phyloP scores from a whole-genome alignment of 2,329 filamentous ascomycete species.

The Fusarium sulawesiense region DNA sequence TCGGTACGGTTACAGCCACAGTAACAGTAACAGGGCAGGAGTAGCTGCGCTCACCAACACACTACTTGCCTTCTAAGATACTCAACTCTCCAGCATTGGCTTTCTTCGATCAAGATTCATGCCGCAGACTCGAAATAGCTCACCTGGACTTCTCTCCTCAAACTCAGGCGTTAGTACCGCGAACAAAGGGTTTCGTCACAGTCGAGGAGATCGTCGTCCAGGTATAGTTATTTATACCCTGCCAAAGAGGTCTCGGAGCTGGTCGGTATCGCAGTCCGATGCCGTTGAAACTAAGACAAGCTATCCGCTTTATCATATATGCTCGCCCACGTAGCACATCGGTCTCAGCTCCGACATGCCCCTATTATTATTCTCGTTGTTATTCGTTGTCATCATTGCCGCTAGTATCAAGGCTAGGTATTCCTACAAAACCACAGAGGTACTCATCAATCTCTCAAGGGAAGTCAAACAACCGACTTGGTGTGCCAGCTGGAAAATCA shows the following conservation, averaged over 20 bases:
- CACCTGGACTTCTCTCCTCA: slow-evolving; percentile 3
- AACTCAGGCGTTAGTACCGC: neutral
- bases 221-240: slow-evolving; percentile 9
- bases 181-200: neutral
- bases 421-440: neutral
- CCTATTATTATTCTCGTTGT: slow-evolving; percentile 6
- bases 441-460: slow-evolving; percentile 5
- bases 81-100: neutral
- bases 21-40: neutral
- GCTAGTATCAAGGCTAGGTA: neutral
- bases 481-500: neutral
- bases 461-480: neutral
- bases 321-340: slow-evolving; percentile 16
- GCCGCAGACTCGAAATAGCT: neutral
- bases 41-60: neutral
- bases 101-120: slow-evolving; percentile 4
- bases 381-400: slow-evolving; percentile 1
- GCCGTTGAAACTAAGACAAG: slow-evolving; percentile 25
- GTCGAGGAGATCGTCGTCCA: slow-evolving; percentile 17
- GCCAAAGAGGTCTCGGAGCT: slow-evolving; percentile 7
- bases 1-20: neutral
- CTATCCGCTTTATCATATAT: slow-evolving; percentile 16
- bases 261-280: slow-evolving; percentile 27
- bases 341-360: slow-evolving; percentile 5
- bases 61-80: too few relatives aligned